Evolutionary conservation across 306 rosid genomes (phyloP), one percentile per base, ranked within the genome.

Genomic region (Quercus berberidifolia): DNA sequence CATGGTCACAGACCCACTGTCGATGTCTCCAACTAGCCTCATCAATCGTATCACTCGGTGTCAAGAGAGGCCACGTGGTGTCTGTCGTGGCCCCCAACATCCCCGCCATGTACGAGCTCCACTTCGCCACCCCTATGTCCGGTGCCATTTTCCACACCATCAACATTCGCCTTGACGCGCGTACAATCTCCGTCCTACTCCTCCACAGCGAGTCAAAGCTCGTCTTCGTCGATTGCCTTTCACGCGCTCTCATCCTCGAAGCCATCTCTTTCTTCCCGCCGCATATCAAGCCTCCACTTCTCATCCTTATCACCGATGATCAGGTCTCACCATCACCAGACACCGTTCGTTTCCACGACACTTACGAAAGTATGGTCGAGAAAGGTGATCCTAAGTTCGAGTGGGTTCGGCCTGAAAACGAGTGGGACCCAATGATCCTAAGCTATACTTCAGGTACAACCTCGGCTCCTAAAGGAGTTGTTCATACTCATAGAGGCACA

Each of bases 371-470:
- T 17, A 4, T 49, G 14, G 17, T 49, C 1, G 54, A 49, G 54
- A 49, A 49, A 49, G 54, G 54, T 12, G 54, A 49, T 64, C 72
- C 71, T 1, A 71, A 14, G 38, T 76, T 76, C 21, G 28, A 62
- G 28, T 76, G 79, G 79, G 25, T 76, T 18, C 73, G 73, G 10
- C 79, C 79, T 5, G 20, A 15, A 23, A 76, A 43, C 26, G 79
- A 76, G 73, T 49, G 54, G 54, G 54, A 49, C 17, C 54, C 54
- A 49, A 49, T 49, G 54, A 49, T 49, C 54, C 17, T 76, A 13
- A 76, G 64, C 72, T 76, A 76, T 18, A 76, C 79, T 17, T 76
- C 79, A 49, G 54, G 54, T 1, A 49, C 54, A 49, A 49, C 54
- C 54, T 49, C 54, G 15, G 17, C 54, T 49, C 26, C 73, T 71